Evolutionary conservation across 1,284 basidiomycete genomes (phyloP).

Genomic region (Earliella scabrosa): DNA sequence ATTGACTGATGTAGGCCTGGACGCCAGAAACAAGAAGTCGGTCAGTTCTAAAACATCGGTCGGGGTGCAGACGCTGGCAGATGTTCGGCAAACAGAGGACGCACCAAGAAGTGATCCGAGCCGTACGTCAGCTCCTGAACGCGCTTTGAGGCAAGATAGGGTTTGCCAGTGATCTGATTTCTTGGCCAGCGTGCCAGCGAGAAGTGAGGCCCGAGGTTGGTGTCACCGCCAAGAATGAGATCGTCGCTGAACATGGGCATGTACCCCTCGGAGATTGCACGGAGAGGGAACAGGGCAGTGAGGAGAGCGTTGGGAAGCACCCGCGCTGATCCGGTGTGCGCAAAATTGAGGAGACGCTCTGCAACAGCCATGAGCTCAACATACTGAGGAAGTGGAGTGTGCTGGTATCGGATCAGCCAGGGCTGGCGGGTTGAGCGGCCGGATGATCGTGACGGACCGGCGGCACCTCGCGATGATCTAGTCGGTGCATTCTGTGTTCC

Average conservation of each 20-base stretch:
- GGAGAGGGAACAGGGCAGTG: background rate
- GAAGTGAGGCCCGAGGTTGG: background rate
- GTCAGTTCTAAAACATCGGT: too few relatives aligned
- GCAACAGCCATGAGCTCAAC: background rate
- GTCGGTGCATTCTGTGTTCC: too few relatives aligned
- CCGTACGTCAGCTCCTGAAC: conserved; percentile 2
- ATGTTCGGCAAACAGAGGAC: background rate
- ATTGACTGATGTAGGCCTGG: background rate
- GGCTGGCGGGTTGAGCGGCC: too few relatives aligned
- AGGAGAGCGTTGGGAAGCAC: background rate
- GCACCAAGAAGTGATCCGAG: background rate
- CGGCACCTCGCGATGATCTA: too few relatives aligned
- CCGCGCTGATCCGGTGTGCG: background rate
- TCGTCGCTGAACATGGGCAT: background rate
- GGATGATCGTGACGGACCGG: too few relatives aligned
- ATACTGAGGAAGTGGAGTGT: background rate
- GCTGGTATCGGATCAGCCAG: background rate
- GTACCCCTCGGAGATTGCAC: background rate
- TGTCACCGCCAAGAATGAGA: background rate
- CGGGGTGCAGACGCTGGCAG: background rate
- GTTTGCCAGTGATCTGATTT: background rate
- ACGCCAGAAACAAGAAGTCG: too few relatives aligned
- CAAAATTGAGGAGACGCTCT: background rate
- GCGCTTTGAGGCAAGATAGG: background rate
- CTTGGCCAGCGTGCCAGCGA: background rate